These are phyloP conservation scores for Biscogniauxia marginata DNA, from an alignment of 2,329 filamentous ascomycete species.

Conservation along the genomic window DNA sequence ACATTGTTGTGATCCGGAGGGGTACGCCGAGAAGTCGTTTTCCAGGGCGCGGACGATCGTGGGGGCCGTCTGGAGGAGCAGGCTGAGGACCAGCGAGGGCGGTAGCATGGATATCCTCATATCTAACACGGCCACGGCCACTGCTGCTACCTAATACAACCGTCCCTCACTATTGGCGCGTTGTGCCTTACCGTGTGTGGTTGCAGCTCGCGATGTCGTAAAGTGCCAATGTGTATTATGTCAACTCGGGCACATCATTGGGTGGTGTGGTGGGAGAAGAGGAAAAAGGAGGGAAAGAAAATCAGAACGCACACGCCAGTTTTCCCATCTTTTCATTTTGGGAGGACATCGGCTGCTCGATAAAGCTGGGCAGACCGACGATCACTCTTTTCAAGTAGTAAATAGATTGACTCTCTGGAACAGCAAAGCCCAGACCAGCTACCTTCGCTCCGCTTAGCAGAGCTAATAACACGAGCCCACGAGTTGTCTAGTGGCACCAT, in stretches of 20 bases:
- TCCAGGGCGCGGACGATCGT: conserved; percentile 25
- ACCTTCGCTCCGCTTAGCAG: background rate
- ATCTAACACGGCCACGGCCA: too few species aligned
- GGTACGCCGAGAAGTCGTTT: conserved; percentile 46
- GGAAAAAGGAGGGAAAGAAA: background rate
- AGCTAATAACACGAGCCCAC: background rate
- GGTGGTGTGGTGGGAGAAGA: background rate
- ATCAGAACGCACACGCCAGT: background rate
- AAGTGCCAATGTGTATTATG: background rate
- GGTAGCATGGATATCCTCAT: conserved; percentile 23
- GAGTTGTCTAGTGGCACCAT: background rate
- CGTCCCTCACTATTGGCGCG: background rate
- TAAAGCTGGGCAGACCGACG: background rate
- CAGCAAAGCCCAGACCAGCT: background rate
- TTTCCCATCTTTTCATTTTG: background rate
- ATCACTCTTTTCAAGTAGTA: background rate
- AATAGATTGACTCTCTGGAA: background rate
- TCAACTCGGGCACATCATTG: background rate
- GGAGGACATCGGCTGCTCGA: background rate
- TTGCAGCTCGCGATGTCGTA: background rate
- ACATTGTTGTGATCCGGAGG: conserved; percentile 41
- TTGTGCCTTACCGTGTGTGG: background rate
- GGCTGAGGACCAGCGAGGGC: conserved; percentile 24
- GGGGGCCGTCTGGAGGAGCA: conserved; percentile 28
- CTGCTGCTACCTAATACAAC: background rate